Percentiles rank a stretch among this genome's conserved stretches.
Evolutionary conservation across 2,329 filamentous ascomycete species (phyloP).

Genomic region (Alternaria panax): DNA sequence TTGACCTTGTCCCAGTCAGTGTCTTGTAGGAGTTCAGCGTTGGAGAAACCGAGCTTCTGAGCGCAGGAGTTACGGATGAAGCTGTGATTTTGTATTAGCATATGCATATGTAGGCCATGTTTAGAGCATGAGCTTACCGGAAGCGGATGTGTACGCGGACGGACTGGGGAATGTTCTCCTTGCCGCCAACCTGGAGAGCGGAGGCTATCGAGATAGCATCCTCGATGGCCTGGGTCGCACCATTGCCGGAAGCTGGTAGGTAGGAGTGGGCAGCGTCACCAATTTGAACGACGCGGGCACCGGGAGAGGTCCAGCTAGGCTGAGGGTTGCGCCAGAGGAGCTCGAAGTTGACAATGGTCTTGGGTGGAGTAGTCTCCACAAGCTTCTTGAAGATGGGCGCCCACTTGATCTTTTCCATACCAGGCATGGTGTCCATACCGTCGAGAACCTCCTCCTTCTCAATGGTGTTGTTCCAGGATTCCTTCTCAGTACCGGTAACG

Average conservation of each 20-base stretch:
- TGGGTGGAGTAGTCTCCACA: conserved; percentile 53
- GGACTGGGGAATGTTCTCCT: conserved; percentile 48
- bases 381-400: conserved; percentile 56
- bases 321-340: conserved; percentile 58
- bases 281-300: conserved; percentile 54
- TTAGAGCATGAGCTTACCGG: conserved; percentile 39
- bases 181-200: conserved; percentile 56
- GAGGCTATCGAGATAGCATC: conserved; percentile 56
- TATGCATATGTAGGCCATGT: neutral
- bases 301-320: conserved; percentile 54
- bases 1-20: conserved; percentile 60
- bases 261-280: conserved; percentile 57
- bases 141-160: conserved; percentile 53
- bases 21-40: conserved; percentile 57
- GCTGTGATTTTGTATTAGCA: conserved; percentile 26
- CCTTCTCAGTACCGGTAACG: conserved; percentile 54
- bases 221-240: conserved; percentile 58
- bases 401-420: conserved; percentile 53
- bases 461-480: conserved; percentile 58
- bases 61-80: conserved; percentile 59
- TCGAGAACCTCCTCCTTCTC: conserved; percentile 55
- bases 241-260: conserved; percentile 55
- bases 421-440: conserved; percentile 55
- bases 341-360: conserved; percentile 59
- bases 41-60: conserved; percentile 58